Conservation (phyloP, 176 grass and related monocot species). For the Saccharum spontaneum region DNA sequence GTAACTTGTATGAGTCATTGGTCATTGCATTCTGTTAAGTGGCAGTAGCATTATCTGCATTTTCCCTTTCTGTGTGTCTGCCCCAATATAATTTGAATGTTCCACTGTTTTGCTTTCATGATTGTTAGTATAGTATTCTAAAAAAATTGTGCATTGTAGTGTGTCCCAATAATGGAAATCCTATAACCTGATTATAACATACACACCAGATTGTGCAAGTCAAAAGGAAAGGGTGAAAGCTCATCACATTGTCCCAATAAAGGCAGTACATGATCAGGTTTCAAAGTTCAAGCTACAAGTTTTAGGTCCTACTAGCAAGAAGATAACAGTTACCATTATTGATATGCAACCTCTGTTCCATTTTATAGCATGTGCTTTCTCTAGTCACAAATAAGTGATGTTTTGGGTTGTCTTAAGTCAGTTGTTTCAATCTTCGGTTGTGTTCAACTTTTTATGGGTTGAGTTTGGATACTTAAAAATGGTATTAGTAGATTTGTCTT, state of each 20-base stretch:
- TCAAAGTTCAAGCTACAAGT: not conserved
- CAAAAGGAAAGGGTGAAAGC: not conserved
- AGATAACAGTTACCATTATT: not conserved
- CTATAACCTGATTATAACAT: not conserved
- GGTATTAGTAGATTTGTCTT: not conserved
- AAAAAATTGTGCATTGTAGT: not conserved
- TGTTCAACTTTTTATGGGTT: not conserved
- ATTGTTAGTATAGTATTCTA: not conserved
- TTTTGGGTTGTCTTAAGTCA: not conserved
- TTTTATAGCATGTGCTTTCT: constrained; percentile 2
- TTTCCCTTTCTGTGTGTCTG: not conserved
- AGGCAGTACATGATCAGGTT: not conserved
- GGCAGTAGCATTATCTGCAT: not conserved
- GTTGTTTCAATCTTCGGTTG: not conserved
- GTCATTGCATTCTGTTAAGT: constrained; percentile 1
- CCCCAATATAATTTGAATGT: not conserved
- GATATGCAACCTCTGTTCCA: not conserved
- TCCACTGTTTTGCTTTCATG: not conserved
- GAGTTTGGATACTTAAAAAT: not conserved
- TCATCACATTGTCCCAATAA: not conserved
- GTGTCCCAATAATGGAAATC: not conserved
- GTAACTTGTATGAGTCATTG: not conserved
- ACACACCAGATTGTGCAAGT: not conserved
- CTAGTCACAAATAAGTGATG: not conserved
- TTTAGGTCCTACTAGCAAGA: not conserved